These are phyloP conservation scores for Murraya koenigii DNA, from an alignment of 345 rosid genomes.

Conservation along the genomic window DNA sequence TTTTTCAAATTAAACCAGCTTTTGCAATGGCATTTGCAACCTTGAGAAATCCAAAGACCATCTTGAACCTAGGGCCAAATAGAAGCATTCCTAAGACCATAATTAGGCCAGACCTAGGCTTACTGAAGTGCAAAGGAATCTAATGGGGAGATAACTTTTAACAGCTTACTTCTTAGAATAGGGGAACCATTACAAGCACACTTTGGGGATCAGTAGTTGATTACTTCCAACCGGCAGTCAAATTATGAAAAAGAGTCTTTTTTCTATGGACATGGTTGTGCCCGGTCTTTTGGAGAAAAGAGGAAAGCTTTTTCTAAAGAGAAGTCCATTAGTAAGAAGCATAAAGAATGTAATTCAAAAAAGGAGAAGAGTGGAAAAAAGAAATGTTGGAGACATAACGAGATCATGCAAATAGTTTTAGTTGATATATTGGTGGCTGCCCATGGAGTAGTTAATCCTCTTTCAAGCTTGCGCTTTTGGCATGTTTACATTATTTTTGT, in stretches of 20 bases:
- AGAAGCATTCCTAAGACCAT: conserved; percentile 90
- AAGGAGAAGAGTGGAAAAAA: conserved; percentile 33
- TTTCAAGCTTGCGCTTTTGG: no score
- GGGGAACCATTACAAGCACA: conserved; percentile 60
- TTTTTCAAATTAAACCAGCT: conserved; percentile 81
- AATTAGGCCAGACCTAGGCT: conserved; percentile 72
- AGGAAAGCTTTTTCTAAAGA: conserved; percentile 48
- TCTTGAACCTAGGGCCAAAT: conserved; percentile 57
- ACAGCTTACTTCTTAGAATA: conserved; percentile 74
- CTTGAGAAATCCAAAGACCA: conserved; percentile 65
- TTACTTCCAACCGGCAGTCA: conserved; percentile 68
- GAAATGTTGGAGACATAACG: conserved; percentile 22
- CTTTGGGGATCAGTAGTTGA: conserved; percentile 37
- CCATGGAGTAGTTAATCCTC: conserved; percentile 1
- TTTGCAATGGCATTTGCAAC: conserved; percentile 75
- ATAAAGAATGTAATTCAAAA: conserved; percentile 27
- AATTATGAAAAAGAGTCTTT: conserved; percentile 63
- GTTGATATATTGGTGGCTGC: conserved; percentile 12
- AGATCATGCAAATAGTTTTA: conserved; percentile 16
- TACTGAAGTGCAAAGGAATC: conserved; percentile 68
- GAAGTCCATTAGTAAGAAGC: conserved; percentile 41
- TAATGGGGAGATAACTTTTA: conserved; percentile 67
- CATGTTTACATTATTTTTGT: neutral
- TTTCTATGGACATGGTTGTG: conserved; percentile 52
- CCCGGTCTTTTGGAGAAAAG: conserved; percentile 47